phyloP scores from a whole-genome alignment of 1,284 basidiomycete species.

The Puccinia coronata region DNA sequence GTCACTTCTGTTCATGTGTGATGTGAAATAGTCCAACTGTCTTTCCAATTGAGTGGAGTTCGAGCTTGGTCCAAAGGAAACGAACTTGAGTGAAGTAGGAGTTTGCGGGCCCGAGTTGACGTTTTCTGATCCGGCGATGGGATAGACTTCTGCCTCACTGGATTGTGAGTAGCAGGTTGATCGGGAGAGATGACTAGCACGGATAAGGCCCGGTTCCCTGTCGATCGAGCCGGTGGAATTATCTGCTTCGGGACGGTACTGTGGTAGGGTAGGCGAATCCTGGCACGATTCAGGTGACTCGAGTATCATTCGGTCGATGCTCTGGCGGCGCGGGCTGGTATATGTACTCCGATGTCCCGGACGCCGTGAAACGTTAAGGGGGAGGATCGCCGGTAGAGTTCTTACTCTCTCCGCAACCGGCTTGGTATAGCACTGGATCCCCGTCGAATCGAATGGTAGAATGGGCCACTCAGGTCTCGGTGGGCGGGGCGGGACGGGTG shows the following conservation, averaged over 20 bases:
- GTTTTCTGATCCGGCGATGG: not conserved
- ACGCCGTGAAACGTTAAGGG: constrained; percentile 20
- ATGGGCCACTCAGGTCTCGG: constrained; percentile 11
- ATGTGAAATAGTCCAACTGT: constrained; percentile 22
- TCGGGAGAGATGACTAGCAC: constrained; percentile 20
- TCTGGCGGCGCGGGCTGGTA: not conserved
- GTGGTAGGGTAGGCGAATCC: constrained; percentile 12
- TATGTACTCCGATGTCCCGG: not conserved
- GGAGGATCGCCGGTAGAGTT: constrained; percentile 11
- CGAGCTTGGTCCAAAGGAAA: constrained; percentile 24
- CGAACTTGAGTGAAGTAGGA: constrained; percentile 14
- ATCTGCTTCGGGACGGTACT: constrained; percentile 11
- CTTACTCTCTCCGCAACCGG: not conserved
- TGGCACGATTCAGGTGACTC: constrained; percentile 23
- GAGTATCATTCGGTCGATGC: constrained; percentile 23
- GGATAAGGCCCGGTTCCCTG: not conserved
- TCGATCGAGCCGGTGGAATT: not conserved
- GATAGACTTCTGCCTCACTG: constrained; percentile 10
- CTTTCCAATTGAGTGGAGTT: constrained; percentile 15
- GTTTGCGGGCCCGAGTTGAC: not conserved
- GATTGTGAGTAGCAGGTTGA: constrained; percentile 42
- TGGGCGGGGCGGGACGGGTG: constrained; percentile 4
- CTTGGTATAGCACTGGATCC: not conserved
- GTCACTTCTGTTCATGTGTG: constrained; percentile 13
- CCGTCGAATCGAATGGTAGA: constrained; percentile 13